Evolutionary conservation across 2,329 filamentous ascomycete species (phyloP).

Genomic region (Colletotrichum sidae): DNA sequence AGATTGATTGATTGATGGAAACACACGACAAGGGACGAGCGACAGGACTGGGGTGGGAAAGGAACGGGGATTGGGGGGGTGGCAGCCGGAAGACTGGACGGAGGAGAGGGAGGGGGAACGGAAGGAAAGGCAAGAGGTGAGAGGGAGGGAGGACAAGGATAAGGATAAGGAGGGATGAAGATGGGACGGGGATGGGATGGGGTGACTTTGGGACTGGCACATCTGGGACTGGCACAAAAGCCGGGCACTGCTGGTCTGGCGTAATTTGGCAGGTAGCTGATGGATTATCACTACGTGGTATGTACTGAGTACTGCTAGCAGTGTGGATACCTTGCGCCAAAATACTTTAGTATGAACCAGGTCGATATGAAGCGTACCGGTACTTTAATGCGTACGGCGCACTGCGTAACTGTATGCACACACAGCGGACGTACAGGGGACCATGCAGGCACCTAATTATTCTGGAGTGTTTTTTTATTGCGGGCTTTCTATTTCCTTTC

Average conservation of each 20-base stretch:
- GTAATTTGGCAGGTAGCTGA: conserved; percentile 12
- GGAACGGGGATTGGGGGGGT: conserved; percentile 26
- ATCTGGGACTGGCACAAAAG: conserved; percentile 27
- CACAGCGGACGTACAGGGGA: background rate
- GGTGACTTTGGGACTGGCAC: conserved; percentile 27
- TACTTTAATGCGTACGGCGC: too few species aligned
- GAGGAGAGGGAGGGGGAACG: conserved; percentile 9
- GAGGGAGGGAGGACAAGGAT: conserved; percentile 3
- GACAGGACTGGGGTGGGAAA: conserved; percentile 15
- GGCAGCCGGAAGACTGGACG: conserved; percentile 1
- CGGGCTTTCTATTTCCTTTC: background rate
- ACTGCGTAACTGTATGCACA: too few species aligned
- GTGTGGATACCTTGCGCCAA: too few species aligned
- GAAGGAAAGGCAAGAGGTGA: conserved; percentile 2
- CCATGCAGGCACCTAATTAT: background rate
- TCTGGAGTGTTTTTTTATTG: background rate
- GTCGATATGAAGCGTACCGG: too few species aligned
- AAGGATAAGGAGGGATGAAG: conserved; percentile 13
- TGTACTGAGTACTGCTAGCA: too few species aligned
- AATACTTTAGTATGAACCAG: too few species aligned
- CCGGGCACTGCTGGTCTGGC: conserved; percentile 24
- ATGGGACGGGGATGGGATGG: conserved; percentile 29
- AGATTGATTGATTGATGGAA: conserved; percentile 41
- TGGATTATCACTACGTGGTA: too few species aligned
- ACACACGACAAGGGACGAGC: conserved; percentile 37